phyloP scores from a whole-genome alignment of 345 rosid genomes.

The Pistacia atlantica region DNA sequence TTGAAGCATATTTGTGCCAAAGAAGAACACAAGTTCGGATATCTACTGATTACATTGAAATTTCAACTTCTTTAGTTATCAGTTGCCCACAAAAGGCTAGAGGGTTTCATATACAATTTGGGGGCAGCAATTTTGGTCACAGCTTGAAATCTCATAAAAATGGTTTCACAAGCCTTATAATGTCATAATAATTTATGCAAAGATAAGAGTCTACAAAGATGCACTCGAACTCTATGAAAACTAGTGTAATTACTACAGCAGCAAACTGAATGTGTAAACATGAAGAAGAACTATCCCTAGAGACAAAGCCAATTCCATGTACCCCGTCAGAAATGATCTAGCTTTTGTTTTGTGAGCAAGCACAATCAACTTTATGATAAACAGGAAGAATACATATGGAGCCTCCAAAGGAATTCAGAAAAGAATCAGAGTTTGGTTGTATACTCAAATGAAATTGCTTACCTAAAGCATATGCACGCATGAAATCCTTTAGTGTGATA shows the following conservation, averaged over 20 bases:
- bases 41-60: not conserved
- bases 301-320: not conserved
- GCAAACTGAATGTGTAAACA: not conserved
- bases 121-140: not conserved
- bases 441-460: slow-evolving; percentile 26
- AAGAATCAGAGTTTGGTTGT: not conserved
- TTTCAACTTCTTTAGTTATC: not conserved
- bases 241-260: not conserved
- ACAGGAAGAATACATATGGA: not conserved
- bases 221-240: not conserved
- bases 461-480: slow-evolving; percentile 80
- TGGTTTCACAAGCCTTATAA: no score
- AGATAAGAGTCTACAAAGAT: not conserved
- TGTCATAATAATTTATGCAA: not conserved
- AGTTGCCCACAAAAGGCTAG: not conserved
- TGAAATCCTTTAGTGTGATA: slow-evolving; percentile 56
- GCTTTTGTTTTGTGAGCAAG: not conserved
- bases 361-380: not conserved
- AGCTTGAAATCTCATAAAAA: not conserved
- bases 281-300: not conserved
- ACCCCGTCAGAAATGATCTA: not conserved
- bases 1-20: not conserved
- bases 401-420: slow-evolving; percentile 6
- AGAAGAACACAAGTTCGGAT: not conserved
- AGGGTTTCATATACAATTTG: not conserved